A percentile compares a stretch with the other conserved stretches of the same genome.
Conservation (phyloP, 2,329 filamentous ascomycete genomes). For the Pseudogymnoascus sp. region DNA sequence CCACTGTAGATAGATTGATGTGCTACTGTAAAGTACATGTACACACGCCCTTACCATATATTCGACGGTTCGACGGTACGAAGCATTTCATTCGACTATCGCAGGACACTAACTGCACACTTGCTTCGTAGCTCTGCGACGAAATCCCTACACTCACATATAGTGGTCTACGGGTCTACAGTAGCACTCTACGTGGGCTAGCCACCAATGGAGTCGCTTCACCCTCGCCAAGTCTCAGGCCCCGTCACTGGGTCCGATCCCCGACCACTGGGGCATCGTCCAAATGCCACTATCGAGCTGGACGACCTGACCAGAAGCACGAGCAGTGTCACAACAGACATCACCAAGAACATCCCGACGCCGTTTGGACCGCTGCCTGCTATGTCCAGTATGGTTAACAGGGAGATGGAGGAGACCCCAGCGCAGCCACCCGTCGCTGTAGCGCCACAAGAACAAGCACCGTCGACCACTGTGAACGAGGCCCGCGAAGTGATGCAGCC, state of each 20-base stretch:
- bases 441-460: neutral
- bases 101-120: neutral
- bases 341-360: neutral
- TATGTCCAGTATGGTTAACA: constrained; percentile 5
- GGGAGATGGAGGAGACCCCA: constrained; percentile 6
- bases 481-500: neutral
- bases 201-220: constrained; percentile 8
- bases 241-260: neutral
- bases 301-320: constrained; percentile 9
- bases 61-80: neutral
- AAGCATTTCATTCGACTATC: constrained; percentile 6
- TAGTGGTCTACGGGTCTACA: too few relatives aligned
- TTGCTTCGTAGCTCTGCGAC: constrained; percentile 2
- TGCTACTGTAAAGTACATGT: neutral
- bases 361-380: neutral
- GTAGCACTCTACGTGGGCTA: neutral
- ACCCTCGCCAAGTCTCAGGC: constrained; percentile 4
- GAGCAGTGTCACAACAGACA: constrained; percentile 6
- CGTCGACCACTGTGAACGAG: neutral
- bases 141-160: constrained; percentile 3
- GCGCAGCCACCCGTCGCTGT: neutral
- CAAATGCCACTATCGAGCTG: constrained; percentile 6
- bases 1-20: neutral
- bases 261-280: neutral
- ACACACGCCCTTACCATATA: neutral